Base-by-base conservation (phyloP, 139 green algal genomes). In the Microglena sp. region DNA sequence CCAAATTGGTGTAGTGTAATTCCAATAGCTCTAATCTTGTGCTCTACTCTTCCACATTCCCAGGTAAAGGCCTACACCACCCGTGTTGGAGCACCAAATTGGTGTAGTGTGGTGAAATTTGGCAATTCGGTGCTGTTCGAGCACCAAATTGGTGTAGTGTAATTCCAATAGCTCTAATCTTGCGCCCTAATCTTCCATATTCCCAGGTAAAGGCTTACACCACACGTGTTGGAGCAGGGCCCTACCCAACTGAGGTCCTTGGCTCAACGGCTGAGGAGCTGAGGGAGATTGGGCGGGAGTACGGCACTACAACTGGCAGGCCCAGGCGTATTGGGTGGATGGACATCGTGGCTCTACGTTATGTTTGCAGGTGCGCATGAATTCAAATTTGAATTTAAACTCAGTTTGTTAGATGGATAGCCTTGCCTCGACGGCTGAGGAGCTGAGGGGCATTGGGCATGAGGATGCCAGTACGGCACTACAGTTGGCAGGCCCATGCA, bases 201-300 rank as follows among this genome's bases (percentile, higher is more conserved):
- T n/a, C n/a, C n/a, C n/a, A n/a, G n/a, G n/a, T n/a, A n/a, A 99
- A 99, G 80, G 94, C 94, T 3, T 99, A 99, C 85, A 98, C 94
- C 22, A 98, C 93, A 3, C 84, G 94, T 27, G 94, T 99, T 27
- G 94, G 94, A 7, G 77, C 84, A 22, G 94, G 94, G 1, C 94
- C 94, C 0, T 99, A 97, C 76, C 94, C 94, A 18, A 99, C 94
- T 3, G 94, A 99, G 84, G 73, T 99, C 5, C 86, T 89, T 46
- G 93, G 83, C 7, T 66, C 89, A 1, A 68, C 93, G 15, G 92
- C 80, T 1, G 94, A 99, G 26, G 67, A 89, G 35, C 77, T 99
- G 45, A 74, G 93, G 3, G 78, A 80, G 58, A 54, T 81, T 22
- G 82, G 82, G 1, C 82, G 74, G 5, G 94, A 99, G 84, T 99